Percentiles rank a stretch among this genome's conserved stretches.
Conservation (phyloP, 1,284 basidiomycete genomes). For the Cryptococcus maquisensis region DNA sequence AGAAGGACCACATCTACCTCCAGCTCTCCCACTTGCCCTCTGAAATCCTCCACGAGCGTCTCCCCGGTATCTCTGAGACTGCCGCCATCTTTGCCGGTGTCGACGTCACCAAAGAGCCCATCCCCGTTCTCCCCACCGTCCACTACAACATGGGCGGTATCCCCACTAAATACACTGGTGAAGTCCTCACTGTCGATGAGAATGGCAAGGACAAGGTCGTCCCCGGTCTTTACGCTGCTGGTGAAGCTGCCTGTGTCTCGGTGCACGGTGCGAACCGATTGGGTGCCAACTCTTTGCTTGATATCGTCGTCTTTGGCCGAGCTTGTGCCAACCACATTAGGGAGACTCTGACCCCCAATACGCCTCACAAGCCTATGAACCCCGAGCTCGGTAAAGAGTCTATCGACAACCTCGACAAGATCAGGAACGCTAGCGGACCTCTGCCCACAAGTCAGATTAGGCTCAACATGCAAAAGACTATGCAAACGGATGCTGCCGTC, state of each 20-base stretch:
- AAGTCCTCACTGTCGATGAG: constrained; percentile 82
- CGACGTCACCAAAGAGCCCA: constrained; percentile 99
- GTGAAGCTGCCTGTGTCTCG: constrained; percentile 97
- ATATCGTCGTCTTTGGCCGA: constrained; percentile 99
- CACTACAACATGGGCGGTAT: constrained; percentile 99
- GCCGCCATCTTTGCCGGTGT: constrained; percentile 99
- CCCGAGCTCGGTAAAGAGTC: constrained; percentile 82
- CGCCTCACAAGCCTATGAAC: constrained; percentile 83
- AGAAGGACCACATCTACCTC: constrained; percentile 96
- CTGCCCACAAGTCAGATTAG: constrained; percentile 86
- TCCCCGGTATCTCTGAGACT: constrained; percentile 99
- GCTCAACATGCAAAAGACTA: constrained; percentile 96
- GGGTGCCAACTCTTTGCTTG: constrained; percentile 96
- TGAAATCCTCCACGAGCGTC: constrained; percentile 91
- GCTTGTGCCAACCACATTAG: constrained; percentile 98
- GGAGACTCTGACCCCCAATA: constrained; percentile 82
- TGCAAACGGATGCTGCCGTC: constrained; percentile 91
- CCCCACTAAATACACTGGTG: constrained; percentile 96
- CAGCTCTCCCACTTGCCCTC: constrained; percentile 97
- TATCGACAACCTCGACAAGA: constrained; percentile 86
- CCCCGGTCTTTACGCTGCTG: constrained; percentile 95
- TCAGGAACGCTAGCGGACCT: constrained; percentile 76
- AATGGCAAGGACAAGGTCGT: constrained; percentile 91
- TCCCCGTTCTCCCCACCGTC: constrained; percentile 92
- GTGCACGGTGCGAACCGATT: constrained; percentile 99